Conservation (phyloP, 768 basidiomycete genomes). For the Leccinellum rugosiceps region DNA sequence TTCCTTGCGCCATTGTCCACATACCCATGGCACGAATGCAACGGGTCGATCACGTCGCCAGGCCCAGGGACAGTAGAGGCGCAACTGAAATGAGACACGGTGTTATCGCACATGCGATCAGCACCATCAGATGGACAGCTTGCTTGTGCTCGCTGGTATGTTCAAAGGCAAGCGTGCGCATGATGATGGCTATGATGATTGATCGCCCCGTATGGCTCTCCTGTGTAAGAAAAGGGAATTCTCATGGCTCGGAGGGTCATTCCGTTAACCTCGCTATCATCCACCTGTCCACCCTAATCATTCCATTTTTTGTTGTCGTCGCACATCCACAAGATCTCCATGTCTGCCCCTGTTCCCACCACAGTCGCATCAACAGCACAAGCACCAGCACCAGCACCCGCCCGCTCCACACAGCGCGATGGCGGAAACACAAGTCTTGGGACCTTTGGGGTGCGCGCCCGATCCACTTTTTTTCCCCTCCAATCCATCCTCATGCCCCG, state of each 20-base stretch:
- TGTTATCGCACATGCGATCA: not conserved
- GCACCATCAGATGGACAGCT: too few species aligned
- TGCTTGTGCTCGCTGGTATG: too few species aligned
- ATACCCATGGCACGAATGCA: not conserved
- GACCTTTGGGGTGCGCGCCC: constrained; percentile 60
- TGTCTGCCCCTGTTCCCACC: constrained; percentile 14
- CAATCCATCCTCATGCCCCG: not conserved
- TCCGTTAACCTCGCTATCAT: constrained; percentile 4
- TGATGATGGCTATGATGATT: not conserved
- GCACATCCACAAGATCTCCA: not conserved
- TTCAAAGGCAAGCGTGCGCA: too few species aligned
- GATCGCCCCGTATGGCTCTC: not conserved
- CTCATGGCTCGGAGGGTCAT: not conserved
- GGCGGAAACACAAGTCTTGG: constrained; percentile 59
- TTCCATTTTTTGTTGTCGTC: not conserved
- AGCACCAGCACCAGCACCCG: constrained; percentile 36
- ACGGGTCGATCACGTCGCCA: not conserved
- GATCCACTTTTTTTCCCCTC: not conserved
- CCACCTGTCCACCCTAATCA: not conserved
- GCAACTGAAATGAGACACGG: constrained; percentile 1
- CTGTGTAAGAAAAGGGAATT: constrained; percentile 1
- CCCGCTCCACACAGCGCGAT: constrained; percentile 49
- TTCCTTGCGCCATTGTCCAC: not conserved
- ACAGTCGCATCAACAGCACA: not conserved
- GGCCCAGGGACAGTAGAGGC: not conserved